A percentile compares a stretch with the other conserved stretches of the same genome.
Evolutionary conservation across 2,329 filamentous ascomycete species (phyloP).

Genomic region (Talaromyces sp.): DNA sequence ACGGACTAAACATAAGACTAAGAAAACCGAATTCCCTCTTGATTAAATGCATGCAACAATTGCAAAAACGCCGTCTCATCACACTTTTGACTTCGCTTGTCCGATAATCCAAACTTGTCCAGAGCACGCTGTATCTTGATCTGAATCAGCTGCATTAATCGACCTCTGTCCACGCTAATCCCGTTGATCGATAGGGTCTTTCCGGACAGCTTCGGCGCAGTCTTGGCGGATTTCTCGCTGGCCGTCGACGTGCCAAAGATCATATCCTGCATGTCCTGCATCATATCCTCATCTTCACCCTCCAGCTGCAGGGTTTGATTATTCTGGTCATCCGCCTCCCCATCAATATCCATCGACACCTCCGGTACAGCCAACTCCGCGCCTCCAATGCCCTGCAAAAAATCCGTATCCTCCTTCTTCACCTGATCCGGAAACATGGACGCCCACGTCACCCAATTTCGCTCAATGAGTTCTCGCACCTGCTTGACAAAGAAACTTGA

Average conservation of each 20-base stretch:
- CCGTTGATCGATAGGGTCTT: constrained; percentile 18
- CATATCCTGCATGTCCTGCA: constrained; percentile 19
- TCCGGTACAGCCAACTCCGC: constrained; percentile 38
- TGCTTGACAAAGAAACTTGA: constrained; percentile 69
- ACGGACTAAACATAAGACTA: background rate
- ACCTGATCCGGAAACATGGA: constrained; percentile 19
- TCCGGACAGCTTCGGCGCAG: constrained; percentile 57
- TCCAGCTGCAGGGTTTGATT: background rate
- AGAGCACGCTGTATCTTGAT: constrained; percentile 83
- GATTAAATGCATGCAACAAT: constrained; percentile 77
- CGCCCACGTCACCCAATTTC: constrained; percentile 19
- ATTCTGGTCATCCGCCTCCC: constrained; percentile 21
- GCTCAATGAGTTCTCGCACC: constrained; percentile 17
- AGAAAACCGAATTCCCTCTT: constrained; percentile 72
- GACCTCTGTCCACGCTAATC: constrained; percentile 15
- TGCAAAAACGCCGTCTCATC: constrained; percentile 90
- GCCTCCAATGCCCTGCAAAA: constrained; percentile 35
- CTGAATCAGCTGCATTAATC: constrained; percentile 71
- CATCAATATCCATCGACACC: constrained; percentile 23
- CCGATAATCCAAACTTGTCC: constrained; percentile 74
- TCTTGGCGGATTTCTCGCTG: constrained; percentile 52
- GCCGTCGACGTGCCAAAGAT: constrained; percentile 36
- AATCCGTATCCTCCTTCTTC: constrained; percentile 16
- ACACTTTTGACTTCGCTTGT: constrained; percentile 78
- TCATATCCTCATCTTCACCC: constrained; percentile 58